phyloP scores from a whole-genome alignment of 495 filamentous ascomycete genomes.

The Trichoderma reesei region DNA sequence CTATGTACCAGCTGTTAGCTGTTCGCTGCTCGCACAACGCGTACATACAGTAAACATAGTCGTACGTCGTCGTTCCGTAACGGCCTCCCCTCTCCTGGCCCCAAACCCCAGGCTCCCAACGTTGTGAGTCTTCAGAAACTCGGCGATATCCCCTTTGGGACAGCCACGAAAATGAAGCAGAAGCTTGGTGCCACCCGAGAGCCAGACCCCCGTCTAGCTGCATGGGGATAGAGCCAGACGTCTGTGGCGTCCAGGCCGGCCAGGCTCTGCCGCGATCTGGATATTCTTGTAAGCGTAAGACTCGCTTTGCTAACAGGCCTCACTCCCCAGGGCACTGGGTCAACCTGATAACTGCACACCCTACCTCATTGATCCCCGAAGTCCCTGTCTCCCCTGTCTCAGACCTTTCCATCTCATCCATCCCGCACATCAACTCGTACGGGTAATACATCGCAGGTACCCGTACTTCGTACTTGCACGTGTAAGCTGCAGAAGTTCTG shows the following conservation, averaged over 20 bases:
- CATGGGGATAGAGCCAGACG: neutral
- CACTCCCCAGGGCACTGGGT: neutral
- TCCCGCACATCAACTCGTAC: neutral
- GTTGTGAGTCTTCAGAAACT: neutral
- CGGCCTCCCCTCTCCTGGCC: neutral
- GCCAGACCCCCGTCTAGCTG: neutral
- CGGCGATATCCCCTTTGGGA: slow-evolving; percentile 5
- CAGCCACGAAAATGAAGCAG: neutral
- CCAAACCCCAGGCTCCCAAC: neutral
- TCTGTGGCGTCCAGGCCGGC: neutral
- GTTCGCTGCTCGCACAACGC: too few relatives aligned
- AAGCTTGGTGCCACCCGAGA: slow-evolving; percentile 4
- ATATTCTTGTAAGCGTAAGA: neutral
- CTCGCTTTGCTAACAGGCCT: neutral
- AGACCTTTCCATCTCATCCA: neutral
- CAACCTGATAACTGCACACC: neutral
- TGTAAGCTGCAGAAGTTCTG: neutral
- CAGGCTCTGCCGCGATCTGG: neutral
- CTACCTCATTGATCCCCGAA: neutral
- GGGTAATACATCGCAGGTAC: neutral
- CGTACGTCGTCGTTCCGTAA: slow-evolving; percentile 8
- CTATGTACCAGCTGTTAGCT: too few relatives aligned
- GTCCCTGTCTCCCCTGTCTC: slow-evolving; percentile 7
- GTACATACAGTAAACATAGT: neutral
- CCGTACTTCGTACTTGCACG: neutral